A percentile compares a stretch with the other conserved stretches of the same genome.
Evolutionary conservation across 345 rosid genomes (phyloP).

Genomic region (Populus tremula): DNA sequence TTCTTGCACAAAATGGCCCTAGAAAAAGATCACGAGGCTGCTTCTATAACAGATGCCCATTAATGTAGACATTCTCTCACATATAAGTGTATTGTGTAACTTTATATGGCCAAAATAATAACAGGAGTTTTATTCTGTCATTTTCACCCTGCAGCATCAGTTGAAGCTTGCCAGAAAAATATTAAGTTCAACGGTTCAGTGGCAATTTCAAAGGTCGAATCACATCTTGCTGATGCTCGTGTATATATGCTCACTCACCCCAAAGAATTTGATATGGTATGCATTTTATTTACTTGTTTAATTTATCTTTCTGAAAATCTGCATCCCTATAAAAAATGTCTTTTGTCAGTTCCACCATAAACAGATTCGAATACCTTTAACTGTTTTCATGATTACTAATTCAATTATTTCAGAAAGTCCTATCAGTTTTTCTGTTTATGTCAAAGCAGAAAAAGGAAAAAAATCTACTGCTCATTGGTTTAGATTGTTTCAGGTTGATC

Average conservation of each 20-base stretch:
- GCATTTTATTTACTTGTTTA: neutral
- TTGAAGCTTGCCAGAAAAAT: conserved; percentile 91
- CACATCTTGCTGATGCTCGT: conserved; percentile 94
- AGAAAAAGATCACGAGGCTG: neutral
- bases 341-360: neutral
- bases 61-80: neutral
- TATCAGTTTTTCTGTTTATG: neutral
- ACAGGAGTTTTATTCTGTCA: neutral
- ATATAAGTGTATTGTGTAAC: neutral
- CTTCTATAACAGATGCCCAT: neutral
- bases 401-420: neutral
- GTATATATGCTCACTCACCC: conserved; percentile 91
- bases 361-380: neutral
- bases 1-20: neutral
- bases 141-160: conserved; percentile 51
- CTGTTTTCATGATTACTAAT: neutral
- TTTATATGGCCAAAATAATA: too few species aligned
- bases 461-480: conserved; percentile 9
- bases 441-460: neutral
- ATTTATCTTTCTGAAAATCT: neutral
- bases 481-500: conserved; percentile 76
- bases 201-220: conserved; percentile 85
- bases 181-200: conserved; percentile 87
- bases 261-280: conserved; percentile 95
- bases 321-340: neutral